Conservation (phyloP, 1,284 basidiomycete species). For the Clitocybe nebularis region DNA sequence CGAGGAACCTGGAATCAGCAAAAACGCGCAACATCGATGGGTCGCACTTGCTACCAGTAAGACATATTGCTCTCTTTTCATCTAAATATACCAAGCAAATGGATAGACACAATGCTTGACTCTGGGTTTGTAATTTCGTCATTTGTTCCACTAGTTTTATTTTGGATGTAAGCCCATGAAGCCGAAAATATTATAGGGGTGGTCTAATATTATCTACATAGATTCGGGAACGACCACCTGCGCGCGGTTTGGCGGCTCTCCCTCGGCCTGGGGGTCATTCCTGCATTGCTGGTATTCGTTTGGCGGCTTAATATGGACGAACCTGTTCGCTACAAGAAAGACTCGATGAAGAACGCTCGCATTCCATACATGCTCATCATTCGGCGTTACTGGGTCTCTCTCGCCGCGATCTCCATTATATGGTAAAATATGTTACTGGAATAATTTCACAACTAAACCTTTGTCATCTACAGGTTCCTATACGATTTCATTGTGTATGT, state of each 20-base stretch:
- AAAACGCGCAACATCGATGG: slow-evolving; percentile 80
- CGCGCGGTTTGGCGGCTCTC: slow-evolving; percentile 86
- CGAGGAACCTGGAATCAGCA: slow-evolving; percentile 74
- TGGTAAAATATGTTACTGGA: too few species aligned
- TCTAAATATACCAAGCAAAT: too few species aligned
- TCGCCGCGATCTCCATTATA: slow-evolving; percentile 66
- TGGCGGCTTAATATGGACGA: slow-evolving; percentile 89
- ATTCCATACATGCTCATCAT: slow-evolving; percentile 81
- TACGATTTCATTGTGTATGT: too few species aligned
- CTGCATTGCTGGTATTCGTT: slow-evolving; percentile 76
- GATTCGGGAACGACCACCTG: slow-evolving; percentile 77
- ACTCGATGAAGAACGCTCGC: slow-evolving; percentile 70
- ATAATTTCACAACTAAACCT: too few species aligned
- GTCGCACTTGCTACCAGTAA: slow-evolving; percentile 82
- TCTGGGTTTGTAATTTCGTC: slow-evolving; percentile 80
- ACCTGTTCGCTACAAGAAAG: slow-evolving; percentile 64
- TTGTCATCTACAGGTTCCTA: too few species aligned
- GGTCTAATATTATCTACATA: slow-evolving; percentile 21
- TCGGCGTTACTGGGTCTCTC: slow-evolving; percentile 72
- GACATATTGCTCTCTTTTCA: slow-evolving; percentile 20
- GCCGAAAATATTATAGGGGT: too few species aligned
- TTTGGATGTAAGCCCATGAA: slow-evolving; percentile 75
- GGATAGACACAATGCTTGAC: slow-evolving; percentile 86
- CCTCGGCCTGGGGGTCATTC: slow-evolving; percentile 83
- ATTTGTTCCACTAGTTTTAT: slow-evolving; percentile 81